Evolutionary conservation across 176 grass and related monocot genomes (phyloP), one percentile per base, ranked within the genome.

Genomic region (Typha latifolia): DNA sequence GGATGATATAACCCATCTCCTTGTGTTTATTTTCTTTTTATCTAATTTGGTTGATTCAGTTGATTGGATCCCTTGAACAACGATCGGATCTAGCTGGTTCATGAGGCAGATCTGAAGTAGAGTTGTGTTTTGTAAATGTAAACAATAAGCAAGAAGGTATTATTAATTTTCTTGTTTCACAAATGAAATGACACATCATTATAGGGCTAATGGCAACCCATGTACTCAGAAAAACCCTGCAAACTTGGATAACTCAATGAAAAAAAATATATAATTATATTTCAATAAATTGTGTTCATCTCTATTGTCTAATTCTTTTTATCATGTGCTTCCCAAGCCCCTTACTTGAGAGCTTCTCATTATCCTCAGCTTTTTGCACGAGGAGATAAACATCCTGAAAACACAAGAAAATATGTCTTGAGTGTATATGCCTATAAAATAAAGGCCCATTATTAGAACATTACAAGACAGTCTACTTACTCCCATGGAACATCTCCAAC

Each of bases 291-390:
- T 11, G 1, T 16, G 51, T 29, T 29, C 27, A 29, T 29, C 27
- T 29, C 37, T 1, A 43, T 5, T 55, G 13, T 18, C 14, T 18
- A 5, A 16, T 18, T 55, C 53, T 21, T 19, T 59, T 59, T 59
- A 48, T 83, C 20, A 78, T 51, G 57, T 78, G 59, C 27, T 77
- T 69, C 67, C n/a, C 43, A 53, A 76, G 74, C 87, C 89, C 75
- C 75, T 90, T 48, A 76, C 84, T 52, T 96, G 87, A 66, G 77
- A 85, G 1, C 79, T 77, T 64, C 75, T 96, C 88, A 96, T 84
- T 52, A 96, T 91, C 68, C 92, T 96, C 31, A 96, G 78, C 70
- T 85, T 96, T 79, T 96, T 96, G 92, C 91, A 91, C 0, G 91
- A 88, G 49, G 82, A 81, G 79, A 80, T 75, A 70, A 96, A 91